phyloP scores from a whole-genome alignment of 345 rosid species.

The Hibiscus tridactylites region DNA sequence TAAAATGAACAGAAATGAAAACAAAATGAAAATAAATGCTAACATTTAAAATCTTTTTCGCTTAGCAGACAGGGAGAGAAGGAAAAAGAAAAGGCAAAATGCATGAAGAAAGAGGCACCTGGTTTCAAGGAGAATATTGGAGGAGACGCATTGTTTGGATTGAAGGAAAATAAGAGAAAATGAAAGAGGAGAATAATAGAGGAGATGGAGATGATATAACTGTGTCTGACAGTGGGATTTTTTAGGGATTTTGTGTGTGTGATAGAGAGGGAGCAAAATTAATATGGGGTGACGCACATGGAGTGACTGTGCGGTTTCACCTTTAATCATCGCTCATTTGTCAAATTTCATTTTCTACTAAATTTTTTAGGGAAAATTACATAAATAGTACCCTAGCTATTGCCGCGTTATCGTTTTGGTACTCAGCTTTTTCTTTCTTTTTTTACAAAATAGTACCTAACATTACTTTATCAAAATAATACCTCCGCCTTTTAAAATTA shows the following conservation, averaged over 20 bases:
- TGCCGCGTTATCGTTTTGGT: no score
- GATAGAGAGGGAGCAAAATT: conserved; percentile 8
- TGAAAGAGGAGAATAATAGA: conserved; percentile 4
- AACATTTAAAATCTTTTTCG: neutral
- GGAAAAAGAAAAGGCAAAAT: neutral
- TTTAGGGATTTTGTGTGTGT: conserved; percentile 28
- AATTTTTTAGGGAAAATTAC: no score
- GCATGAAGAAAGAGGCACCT: conserved; percentile 9
- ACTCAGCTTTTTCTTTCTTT: no score
- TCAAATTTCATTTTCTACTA: no score
- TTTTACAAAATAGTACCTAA: no score
- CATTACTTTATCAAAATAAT: no score
- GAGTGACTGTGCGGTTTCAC: conserved; percentile 12
- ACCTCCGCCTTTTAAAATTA: no score
- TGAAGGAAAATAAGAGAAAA: conserved; percentile 3
- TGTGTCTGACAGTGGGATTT: conserved; percentile 2
- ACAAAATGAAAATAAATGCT: conserved; percentile 5
- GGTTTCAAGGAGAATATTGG: neutral
- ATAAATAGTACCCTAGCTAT: no score
- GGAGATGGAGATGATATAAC: neutral
- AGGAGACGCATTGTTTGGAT: conserved; percentile 26
- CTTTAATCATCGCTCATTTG: conserved; percentile 12
- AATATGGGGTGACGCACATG: conserved; percentile 20
- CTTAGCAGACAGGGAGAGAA: neutral
- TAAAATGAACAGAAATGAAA: neutral